Percentiles rank a stretch among this genome's conserved stretches.
These are phyloP conservation scores for Plasmodium gaboni DNA, from an alignment of 169 alveolate species.

Conservation along the genomic window DNA sequence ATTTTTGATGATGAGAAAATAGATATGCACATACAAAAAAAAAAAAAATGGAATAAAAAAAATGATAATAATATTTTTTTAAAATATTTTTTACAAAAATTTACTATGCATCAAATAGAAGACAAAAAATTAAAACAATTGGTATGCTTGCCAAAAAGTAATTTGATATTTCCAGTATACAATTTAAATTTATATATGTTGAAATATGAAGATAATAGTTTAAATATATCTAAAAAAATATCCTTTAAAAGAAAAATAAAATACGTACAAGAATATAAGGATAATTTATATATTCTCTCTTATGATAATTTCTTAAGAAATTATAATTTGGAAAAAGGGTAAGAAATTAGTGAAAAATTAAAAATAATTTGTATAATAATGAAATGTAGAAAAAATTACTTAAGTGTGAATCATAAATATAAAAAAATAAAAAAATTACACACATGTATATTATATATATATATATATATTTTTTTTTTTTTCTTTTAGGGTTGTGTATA, in stretches of 20 bases:
- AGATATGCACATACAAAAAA: conserved; percentile 14
- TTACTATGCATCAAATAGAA: conserved; percentile 17
- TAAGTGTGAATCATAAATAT: too few species aligned
- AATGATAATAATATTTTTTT: conserved; percentile 49
- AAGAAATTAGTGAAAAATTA: not conserved
- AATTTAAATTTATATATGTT: conserved; percentile 23
- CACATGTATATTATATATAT: not conserved
- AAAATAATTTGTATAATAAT: not conserved
- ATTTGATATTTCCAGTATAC: conserved; percentile 40
- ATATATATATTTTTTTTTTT: not conserved
- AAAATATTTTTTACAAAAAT: conserved; percentile 27
- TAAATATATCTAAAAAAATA: conserved; percentile 37
- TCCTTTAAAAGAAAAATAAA: conserved; percentile 19
- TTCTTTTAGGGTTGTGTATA: conserved; percentile 39
- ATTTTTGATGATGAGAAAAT: conserved; percentile 30
- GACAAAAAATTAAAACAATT: conserved; percentile 53
- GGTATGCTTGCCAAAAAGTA: conserved; percentile 43
- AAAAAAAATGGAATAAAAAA: conserved; percentile 19
- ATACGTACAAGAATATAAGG: conserved; percentile 56
- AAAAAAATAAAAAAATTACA: not conserved
- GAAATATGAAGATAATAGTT: conserved; percentile 41
- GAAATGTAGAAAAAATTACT: too few species aligned
- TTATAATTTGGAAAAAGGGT: conserved; percentile 60
- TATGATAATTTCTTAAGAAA: conserved; percentile 42
- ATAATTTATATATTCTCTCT: conserved; percentile 17